phyloP scores from a whole-genome alignment of 768 basidiomycete species.

The Mycena olivaceomarginata region DNA sequence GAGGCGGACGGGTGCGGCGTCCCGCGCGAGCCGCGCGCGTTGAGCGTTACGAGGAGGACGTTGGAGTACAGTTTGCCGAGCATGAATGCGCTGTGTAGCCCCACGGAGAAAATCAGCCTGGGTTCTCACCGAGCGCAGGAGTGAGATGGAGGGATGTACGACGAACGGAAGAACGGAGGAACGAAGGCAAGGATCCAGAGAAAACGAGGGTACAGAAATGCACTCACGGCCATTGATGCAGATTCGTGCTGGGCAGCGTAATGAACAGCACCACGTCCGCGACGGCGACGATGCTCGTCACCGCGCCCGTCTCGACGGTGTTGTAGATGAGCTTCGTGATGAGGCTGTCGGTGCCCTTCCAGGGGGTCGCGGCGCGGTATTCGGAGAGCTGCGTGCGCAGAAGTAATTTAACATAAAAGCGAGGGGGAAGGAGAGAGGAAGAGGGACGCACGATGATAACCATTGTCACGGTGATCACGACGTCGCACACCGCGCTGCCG shows the following conservation, averaged over 20 bases:
- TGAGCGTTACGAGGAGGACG: background rate
- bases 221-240: background rate
- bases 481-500: too few relatives aligned
- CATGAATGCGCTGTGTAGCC: background rate
- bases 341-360: conserved; percentile 20
- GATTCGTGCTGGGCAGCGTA: background rate
- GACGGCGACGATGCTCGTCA: conserved; percentile 8
- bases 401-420: too few relatives aligned
- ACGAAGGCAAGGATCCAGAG: too few relatives aligned
- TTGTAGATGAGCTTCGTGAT: conserved; percentile 30
- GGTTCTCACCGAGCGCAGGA: too few relatives aligned
- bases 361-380: conserved; percentile 1
- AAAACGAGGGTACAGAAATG: too few relatives aligned
- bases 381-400: background rate
- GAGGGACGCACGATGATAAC: too few relatives aligned
- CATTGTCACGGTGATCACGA: too few relatives aligned
- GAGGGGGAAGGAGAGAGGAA: too few relatives aligned
- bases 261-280: conserved; percentile 7
- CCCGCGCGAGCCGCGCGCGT: background rate
- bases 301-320: conserved; percentile 22
- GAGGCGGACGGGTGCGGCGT: background rate
- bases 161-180: too few relatives aligned
- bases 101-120: background rate
- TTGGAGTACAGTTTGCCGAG: background rate
- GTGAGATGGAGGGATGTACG: too few relatives aligned